Evolutionary conservation across 2,329 filamentous ascomycete species (phyloP).

Genomic region (Neopestalotiopsis sp.): DNA sequence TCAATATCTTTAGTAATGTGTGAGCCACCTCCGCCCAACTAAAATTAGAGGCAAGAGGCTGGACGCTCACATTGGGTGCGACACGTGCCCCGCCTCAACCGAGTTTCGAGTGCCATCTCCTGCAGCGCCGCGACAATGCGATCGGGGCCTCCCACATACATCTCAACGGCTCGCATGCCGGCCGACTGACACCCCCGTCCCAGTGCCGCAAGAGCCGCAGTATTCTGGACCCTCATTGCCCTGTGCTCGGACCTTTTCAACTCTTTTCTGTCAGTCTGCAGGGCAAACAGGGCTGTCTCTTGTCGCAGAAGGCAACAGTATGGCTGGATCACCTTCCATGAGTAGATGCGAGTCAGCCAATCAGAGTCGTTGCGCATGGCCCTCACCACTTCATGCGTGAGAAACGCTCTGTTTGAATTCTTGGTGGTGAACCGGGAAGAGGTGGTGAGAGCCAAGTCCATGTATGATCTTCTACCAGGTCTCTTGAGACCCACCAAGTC

Average conservation of each 20-base stretch:
- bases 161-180: not conserved
- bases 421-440: conserved; percentile 7
- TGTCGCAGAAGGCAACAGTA: not conserved
- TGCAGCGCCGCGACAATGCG: conserved; percentile 4
- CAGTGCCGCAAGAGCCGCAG: not conserved
- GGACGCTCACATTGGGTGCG: conserved; percentile 8
- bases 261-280: not conserved
- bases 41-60: not conserved
- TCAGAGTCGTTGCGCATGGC: not conserved
- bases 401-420: not conserved
- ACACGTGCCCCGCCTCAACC: conserved; percentile 22
- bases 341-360: not conserved
- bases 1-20: not conserved
- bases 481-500: not conserved
- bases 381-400: not conserved
- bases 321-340: not conserved
- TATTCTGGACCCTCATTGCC: not conserved
- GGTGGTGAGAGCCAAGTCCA: not conserved
- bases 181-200: not conserved
- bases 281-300: not conserved
- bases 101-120: conserved; percentile 19
- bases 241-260: not conserved
- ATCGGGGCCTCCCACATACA: not conserved
- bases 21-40: not conserved
- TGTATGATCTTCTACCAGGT: conserved; percentile 10